Evolutionary conservation across 2,329 filamentous ascomycete species (phyloP).

Genomic region (Lecanicillium sp.): DNA sequence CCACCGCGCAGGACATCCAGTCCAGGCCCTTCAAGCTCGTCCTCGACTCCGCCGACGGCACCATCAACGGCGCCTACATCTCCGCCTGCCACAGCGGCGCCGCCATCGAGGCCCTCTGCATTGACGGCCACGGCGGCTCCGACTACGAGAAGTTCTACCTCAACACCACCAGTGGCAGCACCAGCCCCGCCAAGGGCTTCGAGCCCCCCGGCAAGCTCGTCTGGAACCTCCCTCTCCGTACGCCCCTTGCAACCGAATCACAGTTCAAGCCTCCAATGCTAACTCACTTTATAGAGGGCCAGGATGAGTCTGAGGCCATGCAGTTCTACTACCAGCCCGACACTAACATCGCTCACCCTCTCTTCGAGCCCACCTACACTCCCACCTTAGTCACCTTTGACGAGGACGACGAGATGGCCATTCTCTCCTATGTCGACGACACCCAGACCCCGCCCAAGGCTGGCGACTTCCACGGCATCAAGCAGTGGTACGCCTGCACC

Average conservation of each 20-base stretch:
- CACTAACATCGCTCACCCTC: constrained; percentile 11
- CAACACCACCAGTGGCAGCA: constrained; percentile 11
- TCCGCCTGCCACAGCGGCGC: constrained; percentile 11
- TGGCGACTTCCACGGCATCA: background rate
- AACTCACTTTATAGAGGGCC: background rate
- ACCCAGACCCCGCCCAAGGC: constrained; percentile 9
- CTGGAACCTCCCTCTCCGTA: constrained; percentile 11
- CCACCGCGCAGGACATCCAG: constrained; percentile 10
- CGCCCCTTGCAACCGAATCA: background rate
- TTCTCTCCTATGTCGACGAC: constrained; percentile 12
- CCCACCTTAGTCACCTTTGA: constrained; percentile 3
- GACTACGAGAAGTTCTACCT: background rate
- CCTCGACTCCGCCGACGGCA: constrained; percentile 1
- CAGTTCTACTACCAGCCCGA: constrained; percentile 7
- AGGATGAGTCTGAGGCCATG: constrained; percentile 3
- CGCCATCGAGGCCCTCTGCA: constrained; percentile 11
- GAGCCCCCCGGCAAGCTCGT: constrained; percentile 5
- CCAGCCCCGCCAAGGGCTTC: background rate
- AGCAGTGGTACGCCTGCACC: constrained; percentile 11
- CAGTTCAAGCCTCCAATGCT: background rate
- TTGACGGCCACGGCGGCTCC: background rate
- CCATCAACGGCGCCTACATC: constrained; percentile 1
- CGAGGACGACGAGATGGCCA: constrained; percentile 6
- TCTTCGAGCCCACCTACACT: constrained; percentile 7
- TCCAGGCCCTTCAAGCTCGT: constrained; percentile 14